A percentile compares a stretch with the other conserved stretches of the same genome.
Conservation (phyloP, 495 filamentous ascomycete species). For the Tetracladium marchalianum region DNA sequence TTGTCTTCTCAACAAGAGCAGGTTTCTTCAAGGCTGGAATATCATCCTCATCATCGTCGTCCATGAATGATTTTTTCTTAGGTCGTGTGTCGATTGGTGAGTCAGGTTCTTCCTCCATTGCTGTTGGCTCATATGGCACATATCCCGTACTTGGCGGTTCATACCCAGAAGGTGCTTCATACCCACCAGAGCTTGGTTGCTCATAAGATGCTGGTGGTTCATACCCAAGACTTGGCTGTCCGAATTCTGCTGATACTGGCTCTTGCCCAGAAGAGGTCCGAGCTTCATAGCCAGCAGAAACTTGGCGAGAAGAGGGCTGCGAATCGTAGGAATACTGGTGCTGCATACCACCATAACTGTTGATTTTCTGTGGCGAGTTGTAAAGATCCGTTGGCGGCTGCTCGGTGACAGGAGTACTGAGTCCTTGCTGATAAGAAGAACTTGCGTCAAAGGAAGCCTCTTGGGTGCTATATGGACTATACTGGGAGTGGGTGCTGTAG, state of each 20-base stretch:
- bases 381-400: conserved; percentile 8
- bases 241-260: conserved; percentile 13
- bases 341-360: conserved; percentile 4
- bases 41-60: conserved; percentile 63
- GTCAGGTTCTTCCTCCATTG: conserved; percentile 39
- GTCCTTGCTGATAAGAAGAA: conserved; percentile 9
- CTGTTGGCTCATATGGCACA: conserved; percentile 43
- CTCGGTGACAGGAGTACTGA: conserved; percentile 5
- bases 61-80: conserved; percentile 74
- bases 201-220: not conserved
- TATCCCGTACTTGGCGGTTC: conserved; percentile 25
- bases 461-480: conserved; percentile 4
- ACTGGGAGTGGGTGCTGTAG: conserved; percentile 11
- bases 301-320: conserved; percentile 7
- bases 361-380: conserved; percentile 7
- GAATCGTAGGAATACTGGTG: conserved; percentile 2
- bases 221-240: not conserved
- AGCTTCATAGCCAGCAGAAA: conserved; percentile 13
- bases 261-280: conserved; percentile 8
- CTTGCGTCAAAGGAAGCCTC: conserved; percentile 2
- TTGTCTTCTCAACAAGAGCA: conserved; percentile 29
- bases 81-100: conserved; percentile 32
- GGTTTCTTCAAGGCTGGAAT: conserved; percentile 24
- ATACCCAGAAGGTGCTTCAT: conserved; percentile 4
- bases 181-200: conserved; percentile 3